phyloP scores from a whole-genome alignment of 441 rosid species.

The Populus tomentosa region DNA sequence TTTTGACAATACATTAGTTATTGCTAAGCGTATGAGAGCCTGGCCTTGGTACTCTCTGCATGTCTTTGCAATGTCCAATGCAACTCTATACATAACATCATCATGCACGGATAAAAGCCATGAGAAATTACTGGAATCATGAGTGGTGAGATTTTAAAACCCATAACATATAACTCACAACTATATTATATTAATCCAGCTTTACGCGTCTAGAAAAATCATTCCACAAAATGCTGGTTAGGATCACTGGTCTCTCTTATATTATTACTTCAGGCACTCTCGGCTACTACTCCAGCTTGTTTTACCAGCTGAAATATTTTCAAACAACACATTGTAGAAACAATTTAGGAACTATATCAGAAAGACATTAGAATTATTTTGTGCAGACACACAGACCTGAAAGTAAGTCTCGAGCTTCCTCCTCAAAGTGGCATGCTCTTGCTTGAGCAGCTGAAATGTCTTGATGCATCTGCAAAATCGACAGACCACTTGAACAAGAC shows the following conservation, averaged over 20 bases:
- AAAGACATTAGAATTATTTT: not conserved
- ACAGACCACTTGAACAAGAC: not conserved
- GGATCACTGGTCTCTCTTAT: not conserved
- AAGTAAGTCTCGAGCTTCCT: constrained; percentile 51
- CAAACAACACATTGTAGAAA: not conserved
- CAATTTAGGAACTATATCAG: not conserved
- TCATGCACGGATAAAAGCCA: not conserved
- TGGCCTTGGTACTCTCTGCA: not conserved
- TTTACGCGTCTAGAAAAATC: not conserved
- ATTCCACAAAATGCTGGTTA: not conserved
- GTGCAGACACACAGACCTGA: constrained; percentile 29
- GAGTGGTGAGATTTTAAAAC: not conserved
- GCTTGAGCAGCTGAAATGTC: constrained; percentile 47
- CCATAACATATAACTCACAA: not conserved
- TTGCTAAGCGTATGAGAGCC: not conserved
- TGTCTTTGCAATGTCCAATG: not conserved
- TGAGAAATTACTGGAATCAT: not conserved
- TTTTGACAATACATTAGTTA: not conserved
- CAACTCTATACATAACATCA: too few species aligned
- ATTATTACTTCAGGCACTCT: not conserved
- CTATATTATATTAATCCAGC: not conserved
- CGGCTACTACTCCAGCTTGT: not conserved
- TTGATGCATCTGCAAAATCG: constrained; percentile 38
- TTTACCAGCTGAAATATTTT: constrained; percentile 23
- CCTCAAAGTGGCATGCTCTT: constrained; percentile 42